These are phyloP conservation scores for Ganoderma lingzhi DNA, from an alignment of 1,284 basidiomycete genomes.

Conservation along the genomic window DNA sequence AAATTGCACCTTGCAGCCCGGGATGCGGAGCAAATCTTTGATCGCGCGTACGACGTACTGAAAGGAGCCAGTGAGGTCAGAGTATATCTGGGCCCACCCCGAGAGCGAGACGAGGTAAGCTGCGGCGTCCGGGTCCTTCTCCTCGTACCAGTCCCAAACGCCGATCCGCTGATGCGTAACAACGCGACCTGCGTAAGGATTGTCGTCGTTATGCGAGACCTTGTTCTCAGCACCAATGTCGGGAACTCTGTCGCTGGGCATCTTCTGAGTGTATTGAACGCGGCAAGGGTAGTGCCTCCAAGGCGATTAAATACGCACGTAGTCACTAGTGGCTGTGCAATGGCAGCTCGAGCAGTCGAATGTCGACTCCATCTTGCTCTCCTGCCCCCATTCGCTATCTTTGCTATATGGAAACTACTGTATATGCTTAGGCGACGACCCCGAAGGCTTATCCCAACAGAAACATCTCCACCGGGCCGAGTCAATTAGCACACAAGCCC, in stretches of 20 bases:
- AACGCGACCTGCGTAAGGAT: constrained; percentile 14
- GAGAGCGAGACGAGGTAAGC: constrained; percentile 47
- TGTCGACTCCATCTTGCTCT: too few relatives aligned
- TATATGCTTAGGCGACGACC: too few relatives aligned
- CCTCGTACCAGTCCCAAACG: constrained; percentile 79
- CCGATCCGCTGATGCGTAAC: constrained; percentile 69
- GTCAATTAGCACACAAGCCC: too few relatives aligned
- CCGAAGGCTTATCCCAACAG: too few relatives aligned
- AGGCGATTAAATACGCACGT: background rate
- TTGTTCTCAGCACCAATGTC: background rate
- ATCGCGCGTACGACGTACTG: constrained; percentile 74
- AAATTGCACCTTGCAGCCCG: constrained; percentile 58
- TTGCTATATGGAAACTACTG: too few relatives aligned
- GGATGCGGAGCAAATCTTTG: constrained; percentile 63
- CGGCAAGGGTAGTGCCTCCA: background rate
- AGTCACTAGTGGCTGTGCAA: too few relatives aligned
- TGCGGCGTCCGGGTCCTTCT: constrained; percentile 51
- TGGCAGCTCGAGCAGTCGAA: too few relatives aligned
- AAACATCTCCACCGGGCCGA: too few relatives aligned
- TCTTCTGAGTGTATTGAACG: background rate
- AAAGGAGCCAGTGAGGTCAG: background rate
- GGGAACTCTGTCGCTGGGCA: background rate
- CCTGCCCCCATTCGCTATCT: too few relatives aligned
- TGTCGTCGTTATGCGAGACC: background rate
- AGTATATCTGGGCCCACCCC: constrained; percentile 36